Evolutionary conservation across 1,139 yeast species (phyloP).

Genomic region (Kurtzmaniella quercitrusa): DNA sequence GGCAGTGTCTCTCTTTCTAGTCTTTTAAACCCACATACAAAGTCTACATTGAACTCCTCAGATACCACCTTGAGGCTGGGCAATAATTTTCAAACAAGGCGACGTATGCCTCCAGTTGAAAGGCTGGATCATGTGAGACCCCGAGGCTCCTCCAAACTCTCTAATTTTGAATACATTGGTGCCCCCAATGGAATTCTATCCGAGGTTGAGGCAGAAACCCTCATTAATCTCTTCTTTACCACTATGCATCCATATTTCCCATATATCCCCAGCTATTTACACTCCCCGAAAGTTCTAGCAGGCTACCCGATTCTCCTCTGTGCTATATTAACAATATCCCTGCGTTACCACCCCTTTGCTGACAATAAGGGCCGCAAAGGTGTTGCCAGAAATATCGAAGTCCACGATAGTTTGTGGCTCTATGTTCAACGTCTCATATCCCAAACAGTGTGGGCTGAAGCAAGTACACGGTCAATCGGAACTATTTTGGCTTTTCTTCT

Average conservation of each 20-base stretch:
- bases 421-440: conserved; percentile 79
- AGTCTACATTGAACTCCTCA: background rate
- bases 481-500: conserved; percentile 79
- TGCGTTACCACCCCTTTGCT: conserved; percentile 65
- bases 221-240: conserved; percentile 64
- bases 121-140: conserved; percentile 50
- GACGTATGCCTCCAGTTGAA: conserved; percentile 35
- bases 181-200: conserved; percentile 53
- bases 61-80: background rate
- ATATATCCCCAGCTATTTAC: conserved; percentile 71
- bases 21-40: conserved; percentile 1
- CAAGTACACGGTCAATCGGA: conserved; percentile 81
- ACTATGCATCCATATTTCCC: conserved; percentile 91
- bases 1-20: background rate
- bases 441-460: conserved; percentile 93
- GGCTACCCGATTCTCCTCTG: conserved; percentile 79
- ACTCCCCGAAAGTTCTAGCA: conserved; percentile 60
- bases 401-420: conserved; percentile 79
- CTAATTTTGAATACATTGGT: conserved; percentile 66
- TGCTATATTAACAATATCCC: conserved; percentile 73
- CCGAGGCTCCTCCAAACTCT: conserved; percentile 44
- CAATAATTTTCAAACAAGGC: background rate
- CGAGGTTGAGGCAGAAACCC: conserved; percentile 60
- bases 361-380: conserved; percentile 26
- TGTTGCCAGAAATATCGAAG: conserved; percentile 49